Conservation (phyloP, 306 rosid genomes). For the Vigna radiata region DNA sequence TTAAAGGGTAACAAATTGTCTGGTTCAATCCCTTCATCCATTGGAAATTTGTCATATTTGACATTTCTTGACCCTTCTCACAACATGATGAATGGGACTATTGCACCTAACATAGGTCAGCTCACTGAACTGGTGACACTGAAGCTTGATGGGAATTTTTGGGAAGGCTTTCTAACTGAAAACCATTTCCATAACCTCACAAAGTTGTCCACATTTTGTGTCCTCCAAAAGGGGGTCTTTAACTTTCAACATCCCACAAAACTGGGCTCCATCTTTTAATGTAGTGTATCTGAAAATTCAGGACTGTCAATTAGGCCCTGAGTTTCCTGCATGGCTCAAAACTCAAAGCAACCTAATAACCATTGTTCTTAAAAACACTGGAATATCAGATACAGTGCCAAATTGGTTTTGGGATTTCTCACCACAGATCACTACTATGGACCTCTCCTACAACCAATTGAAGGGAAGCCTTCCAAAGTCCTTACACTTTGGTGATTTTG, state of each 20-base stretch:
- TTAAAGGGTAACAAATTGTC: not conserved
- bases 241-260: not conserved
- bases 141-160: not conserved
- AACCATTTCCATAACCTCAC: constrained; percentile 2
- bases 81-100: not conserved
- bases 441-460: not conserved
- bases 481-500: not conserved
- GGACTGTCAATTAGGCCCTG: not conserved
- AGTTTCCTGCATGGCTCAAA: constrained; percentile 5
- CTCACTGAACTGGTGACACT: not conserved
- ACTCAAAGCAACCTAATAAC: not conserved
- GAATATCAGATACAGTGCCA: not conserved
- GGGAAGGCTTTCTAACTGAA: constrained; percentile 1
- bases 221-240: not conserved
- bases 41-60: constrained; percentile 2
- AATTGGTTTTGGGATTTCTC: constrained; percentile 5
- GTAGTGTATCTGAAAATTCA: not conserved
- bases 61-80: not conserved
- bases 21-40: not conserved
- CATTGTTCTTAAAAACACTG: not conserved
- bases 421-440: not conserved
- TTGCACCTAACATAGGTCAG: not conserved
- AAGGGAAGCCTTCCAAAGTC: constrained; percentile 8
- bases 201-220: not conserved
- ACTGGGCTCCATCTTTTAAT: not conserved